Evolutionary conservation across 805 yeast genomes (phyloP), one percentile per base, ranked within the genome.

Genomic region (Candida dajiaensis): DNA sequence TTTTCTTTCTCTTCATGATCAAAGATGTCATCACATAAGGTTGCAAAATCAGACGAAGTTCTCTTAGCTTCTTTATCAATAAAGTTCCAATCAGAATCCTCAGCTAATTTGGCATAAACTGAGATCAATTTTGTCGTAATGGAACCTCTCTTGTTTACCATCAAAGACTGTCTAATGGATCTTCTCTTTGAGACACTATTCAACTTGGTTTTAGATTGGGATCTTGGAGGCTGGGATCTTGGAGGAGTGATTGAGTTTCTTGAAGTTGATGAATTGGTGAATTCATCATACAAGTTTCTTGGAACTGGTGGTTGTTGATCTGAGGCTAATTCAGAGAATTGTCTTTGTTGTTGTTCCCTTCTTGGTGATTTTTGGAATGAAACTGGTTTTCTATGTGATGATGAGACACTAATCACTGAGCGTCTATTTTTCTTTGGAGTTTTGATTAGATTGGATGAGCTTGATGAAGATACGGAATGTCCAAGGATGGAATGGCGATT

Each of bases 41-140:
- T 76, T 12, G 89, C 94, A 69, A 85, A 85, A 51, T 85, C 85
- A 15, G 87, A 81, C 33, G 87, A 80, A 2, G 90, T 83, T 64
- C 94, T 73, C 64, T 78, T 83, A 6, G 89, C 81, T 61, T 81
- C 87, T 56, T 77, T 80, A 56, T 83, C 86, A 64, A 83, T 76
- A 55, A 77, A 77, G 55, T 80, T 85, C 80, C 87, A 78, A 50
- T 80, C 85, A 38, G 76, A 72, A 45, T 71, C 74, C 40, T 73
- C 73, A 3, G 87, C 74, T 50, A 85, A 66, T 59, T 80, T 83
- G 29, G 92, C 88, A 63, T 85, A 85, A 0, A 89, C 80, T 1
- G 89, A 76, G 49, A 85, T 73, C 50, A 85, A 63, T 57, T 81
- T 84, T 38, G 87, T 71, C 0, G 92, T 84, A 39, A 85, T 79